Percentiles rank a stretch among this genome's conserved stretches.
phyloP scores from a whole-genome alignment of 345 rosid genomes.

The Salix viminalis region DNA sequence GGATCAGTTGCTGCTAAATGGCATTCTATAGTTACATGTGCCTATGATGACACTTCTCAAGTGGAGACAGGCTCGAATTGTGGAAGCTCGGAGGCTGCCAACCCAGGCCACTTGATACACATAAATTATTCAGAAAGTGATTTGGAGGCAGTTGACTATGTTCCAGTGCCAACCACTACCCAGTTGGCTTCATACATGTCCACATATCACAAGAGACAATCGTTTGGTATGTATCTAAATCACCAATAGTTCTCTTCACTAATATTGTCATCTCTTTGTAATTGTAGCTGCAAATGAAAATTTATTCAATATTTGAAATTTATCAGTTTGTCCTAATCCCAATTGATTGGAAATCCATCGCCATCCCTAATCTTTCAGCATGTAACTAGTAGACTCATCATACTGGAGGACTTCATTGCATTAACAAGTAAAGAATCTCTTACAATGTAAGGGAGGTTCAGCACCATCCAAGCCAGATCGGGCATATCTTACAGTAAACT shows the following conservation, averaged over 20 bases:
- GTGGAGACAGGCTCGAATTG: not conserved
- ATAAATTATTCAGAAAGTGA: slow-evolving; percentile 23
- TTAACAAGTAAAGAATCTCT: not conserved
- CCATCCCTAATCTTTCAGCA: not conserved
- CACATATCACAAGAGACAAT: slow-evolving; percentile 33
- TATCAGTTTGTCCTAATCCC: not conserved
- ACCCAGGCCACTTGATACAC: not conserved
- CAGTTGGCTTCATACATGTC: slow-evolving; percentile 18
- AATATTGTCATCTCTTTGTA: not conserved
- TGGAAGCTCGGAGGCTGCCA: not conserved
- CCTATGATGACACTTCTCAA: slow-evolving; percentile 3
- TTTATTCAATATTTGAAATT: not conserved
- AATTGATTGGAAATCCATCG: not conserved
- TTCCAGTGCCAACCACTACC: slow-evolving; percentile 16
- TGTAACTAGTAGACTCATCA: not conserved
- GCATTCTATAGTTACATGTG: slow-evolving; percentile 28
- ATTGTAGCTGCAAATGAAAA: not conserved
- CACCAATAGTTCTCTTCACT: not conserved
- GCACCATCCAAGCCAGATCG: not conserved
- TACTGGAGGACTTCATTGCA: not conserved
- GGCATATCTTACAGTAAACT: not conserved
- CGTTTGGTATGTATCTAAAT: slow-evolving; percentile 28
- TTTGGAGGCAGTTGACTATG: slow-evolving; percentile 19
- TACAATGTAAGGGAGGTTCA: not conserved
- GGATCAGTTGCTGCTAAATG: slow-evolving; percentile 33